These are phyloP conservation scores for Spencermartinsiella ligniputridi DNA, from an alignment of 1,139 yeast species.

Conservation along the genomic window DNA sequence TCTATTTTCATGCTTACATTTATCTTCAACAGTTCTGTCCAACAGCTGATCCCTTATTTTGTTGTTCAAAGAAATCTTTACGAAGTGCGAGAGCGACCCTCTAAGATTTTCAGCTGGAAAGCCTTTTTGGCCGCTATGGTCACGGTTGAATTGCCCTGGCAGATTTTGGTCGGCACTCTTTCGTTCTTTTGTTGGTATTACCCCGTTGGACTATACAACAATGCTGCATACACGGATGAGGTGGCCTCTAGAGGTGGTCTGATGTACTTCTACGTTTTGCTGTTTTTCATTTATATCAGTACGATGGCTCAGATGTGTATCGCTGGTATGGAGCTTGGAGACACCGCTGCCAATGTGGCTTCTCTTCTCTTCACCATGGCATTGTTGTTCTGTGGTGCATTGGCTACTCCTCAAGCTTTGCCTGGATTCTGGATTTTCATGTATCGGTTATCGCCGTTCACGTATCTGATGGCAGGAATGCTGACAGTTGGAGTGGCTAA, in stretches of 20 bases:
- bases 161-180: slow-evolving; percentile 57
- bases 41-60: slow-evolving; percentile 71
- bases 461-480: slow-evolving; percentile 60
- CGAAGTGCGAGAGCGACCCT: slow-evolving; percentile 89
- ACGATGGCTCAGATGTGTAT: slow-evolving; percentile 63
- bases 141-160: slow-evolving; percentile 74
- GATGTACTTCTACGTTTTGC: slow-evolving; percentile 54
- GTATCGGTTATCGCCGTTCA: slow-evolving; percentile 67
- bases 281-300: slow-evolving; percentile 56
- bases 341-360: slow-evolving; percentile 69
- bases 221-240: slow-evolving; percentile 43
- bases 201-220: slow-evolving; percentile 56
- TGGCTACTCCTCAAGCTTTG: slow-evolving; percentile 55
- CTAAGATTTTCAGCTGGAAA: slow-evolving; percentile 59
- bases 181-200: slow-evolving; percentile 76
- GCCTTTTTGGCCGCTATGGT: slow-evolving; percentile 60
- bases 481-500: slow-evolving; percentile 51
- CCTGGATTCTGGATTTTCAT: slow-evolving; percentile 67
- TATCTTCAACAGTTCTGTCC: slow-evolving; percentile 57
- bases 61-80: slow-evolving; percentile 72
- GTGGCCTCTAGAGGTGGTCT: slow-evolving; percentile 60
- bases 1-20: slow-evolving; percentile 64
- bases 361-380: slow-evolving; percentile 61
- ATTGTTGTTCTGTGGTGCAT: slow-evolving; percentile 78
- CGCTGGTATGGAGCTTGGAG: slow-evolving; percentile 62